Percentiles rank a stretch among this genome's conserved stretches.
Conservation (phyloP, 192 early-diverging fungal species). For the Rhizophlyctis rosea region DNA sequence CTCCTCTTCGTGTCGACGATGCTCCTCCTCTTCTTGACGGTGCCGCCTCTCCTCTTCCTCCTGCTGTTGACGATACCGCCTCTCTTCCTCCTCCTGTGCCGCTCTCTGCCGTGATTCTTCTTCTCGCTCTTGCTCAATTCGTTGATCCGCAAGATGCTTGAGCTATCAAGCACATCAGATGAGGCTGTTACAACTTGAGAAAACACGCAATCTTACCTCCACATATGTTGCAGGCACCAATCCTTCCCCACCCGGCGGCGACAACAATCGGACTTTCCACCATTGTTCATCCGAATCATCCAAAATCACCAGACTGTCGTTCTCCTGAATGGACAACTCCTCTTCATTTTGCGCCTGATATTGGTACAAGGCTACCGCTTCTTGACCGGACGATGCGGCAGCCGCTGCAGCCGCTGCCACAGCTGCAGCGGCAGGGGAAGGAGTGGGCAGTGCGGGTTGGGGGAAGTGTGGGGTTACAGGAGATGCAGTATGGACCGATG, state of each 20-base stretch:
- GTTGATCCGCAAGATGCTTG: conserved; percentile 3
- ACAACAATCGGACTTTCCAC: conserved; percentile 80
- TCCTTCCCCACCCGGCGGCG: conserved; percentile 58
- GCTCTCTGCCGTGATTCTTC: not conserved
- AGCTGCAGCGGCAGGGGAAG: conserved; percentile 8
- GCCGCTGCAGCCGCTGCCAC: conserved; percentile 8
- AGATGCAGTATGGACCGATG: not conserved
- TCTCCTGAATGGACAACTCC: conserved; percentile 81
- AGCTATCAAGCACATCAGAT: not conserved
- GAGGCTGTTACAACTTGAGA: not conserved
- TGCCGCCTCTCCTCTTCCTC: conserved; percentile 24
- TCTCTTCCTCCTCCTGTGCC: not conserved
- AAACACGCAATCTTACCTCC: conserved; percentile 42
- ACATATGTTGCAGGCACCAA: conserved; percentile 90
- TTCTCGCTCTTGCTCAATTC: not conserved
- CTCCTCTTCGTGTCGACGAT: conserved; percentile 31
- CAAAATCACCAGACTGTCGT: conserved; percentile 82
- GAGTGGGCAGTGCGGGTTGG: not conserved
- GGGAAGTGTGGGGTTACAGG: conserved; percentile 3
- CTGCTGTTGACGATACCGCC: no score
- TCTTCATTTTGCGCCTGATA: conserved; percentile 82
- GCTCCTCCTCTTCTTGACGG: conserved; percentile 31
- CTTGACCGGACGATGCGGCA: conserved; percentile 29
- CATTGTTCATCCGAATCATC: conserved; percentile 90
- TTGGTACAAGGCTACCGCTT: conserved; percentile 79